Base-by-base conservation (phyloP, 2,329 filamentous ascomycete species). In the Diaporthe ampelina region DNA sequence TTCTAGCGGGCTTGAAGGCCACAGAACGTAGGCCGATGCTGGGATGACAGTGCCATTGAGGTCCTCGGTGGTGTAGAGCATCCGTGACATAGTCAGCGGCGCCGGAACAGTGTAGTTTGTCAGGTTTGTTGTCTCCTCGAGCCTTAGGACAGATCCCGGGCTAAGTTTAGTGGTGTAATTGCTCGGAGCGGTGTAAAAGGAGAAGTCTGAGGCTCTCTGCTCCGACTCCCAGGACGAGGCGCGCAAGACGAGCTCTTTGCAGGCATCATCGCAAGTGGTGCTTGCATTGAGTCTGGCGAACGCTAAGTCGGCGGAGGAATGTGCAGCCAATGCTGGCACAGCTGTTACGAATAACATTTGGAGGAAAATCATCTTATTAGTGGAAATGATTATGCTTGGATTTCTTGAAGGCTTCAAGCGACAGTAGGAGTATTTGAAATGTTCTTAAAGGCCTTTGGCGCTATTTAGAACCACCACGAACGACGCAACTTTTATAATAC, bases 11-110 rank as follows among this genome's bases (percentile, higher is more conserved):
- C 26, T 68, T 4, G 78, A 78, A 0, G 88, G 88, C 86, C 86
- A 89, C 0, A 89, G 83, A 11, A 89, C 79, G 77, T 83, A 88
- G 1, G 83, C 87, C 1, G 87, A 88, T 4, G 86, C 84, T 1
- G 87, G 88, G 1, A 89, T 78, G 0, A 82, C 74, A 1, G 83
- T 84, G 3, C 86, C 86, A 72, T 88, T 87, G 19, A 85, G 76
- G 26, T 82, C 83, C n/a, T 80, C 82, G 0, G 86, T 85, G 35
- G 84, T 84, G 79, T 88, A 90, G 4, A 88, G 76, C 75, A 90
- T 83, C 19, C 87, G 84, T 1, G 86, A 88, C 65, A 90, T 78
- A 2, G 86, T 81, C 0, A 83, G 78, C 13, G 45, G 45, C 7
- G 63, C 19, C 6, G 63, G 63, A 0, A 68, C 63, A 6, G 63